Evolutionary conservation across 2,329 filamentous ascomycete species (phyloP).

Genomic region (Elsinoe australis): DNA sequence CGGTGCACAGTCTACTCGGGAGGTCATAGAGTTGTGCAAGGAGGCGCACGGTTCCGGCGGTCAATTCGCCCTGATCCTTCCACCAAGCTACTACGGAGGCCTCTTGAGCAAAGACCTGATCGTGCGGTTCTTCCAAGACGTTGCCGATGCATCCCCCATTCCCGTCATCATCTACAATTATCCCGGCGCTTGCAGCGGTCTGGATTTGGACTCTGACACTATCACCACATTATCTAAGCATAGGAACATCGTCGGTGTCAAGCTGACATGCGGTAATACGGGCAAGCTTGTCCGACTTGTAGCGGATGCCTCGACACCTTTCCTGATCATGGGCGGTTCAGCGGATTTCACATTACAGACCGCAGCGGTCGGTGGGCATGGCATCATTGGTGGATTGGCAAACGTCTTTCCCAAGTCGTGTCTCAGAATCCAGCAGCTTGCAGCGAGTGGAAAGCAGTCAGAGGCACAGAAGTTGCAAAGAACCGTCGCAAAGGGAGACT

Average conservation of each 20-base stretch:
- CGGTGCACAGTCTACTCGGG: slow-evolving; percentile 53
- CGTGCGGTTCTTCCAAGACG: slow-evolving; percentile 31
- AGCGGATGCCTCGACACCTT: too few species aligned
- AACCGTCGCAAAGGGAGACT: too few species aligned
- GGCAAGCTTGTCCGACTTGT: slow-evolving; percentile 38
- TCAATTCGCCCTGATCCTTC: slow-evolving; percentile 34
- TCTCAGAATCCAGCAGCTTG: too few species aligned
- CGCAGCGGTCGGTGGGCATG: too few species aligned
- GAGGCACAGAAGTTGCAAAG: too few species aligned
- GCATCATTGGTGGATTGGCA: too few species aligned
- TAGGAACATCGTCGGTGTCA: slow-evolving; percentile 33
- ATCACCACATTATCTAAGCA: slow-evolving; percentile 32
- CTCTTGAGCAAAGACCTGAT: slow-evolving; percentile 34
- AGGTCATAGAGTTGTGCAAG: slow-evolving; percentile 35
- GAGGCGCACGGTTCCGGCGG: slow-evolving; percentile 34
- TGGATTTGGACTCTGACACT: slow-evolving; percentile 40
- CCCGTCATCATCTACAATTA: slow-evolving; percentile 44
- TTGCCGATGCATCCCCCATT: slow-evolving; percentile 32
- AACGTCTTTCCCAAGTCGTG: too few species aligned
- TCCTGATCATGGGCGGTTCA: too few species aligned
- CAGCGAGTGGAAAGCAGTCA: too few species aligned
- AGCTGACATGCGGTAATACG: slow-evolving; percentile 34
- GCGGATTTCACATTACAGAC: too few species aligned
- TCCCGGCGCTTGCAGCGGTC: slow-evolving; percentile 37
- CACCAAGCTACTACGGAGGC: slow-evolving; percentile 37